Evolutionary conservation across 495 filamentous ascomycete genomes (phyloP).

Genomic region (Podospora bellae-mahoneyi): DNA sequence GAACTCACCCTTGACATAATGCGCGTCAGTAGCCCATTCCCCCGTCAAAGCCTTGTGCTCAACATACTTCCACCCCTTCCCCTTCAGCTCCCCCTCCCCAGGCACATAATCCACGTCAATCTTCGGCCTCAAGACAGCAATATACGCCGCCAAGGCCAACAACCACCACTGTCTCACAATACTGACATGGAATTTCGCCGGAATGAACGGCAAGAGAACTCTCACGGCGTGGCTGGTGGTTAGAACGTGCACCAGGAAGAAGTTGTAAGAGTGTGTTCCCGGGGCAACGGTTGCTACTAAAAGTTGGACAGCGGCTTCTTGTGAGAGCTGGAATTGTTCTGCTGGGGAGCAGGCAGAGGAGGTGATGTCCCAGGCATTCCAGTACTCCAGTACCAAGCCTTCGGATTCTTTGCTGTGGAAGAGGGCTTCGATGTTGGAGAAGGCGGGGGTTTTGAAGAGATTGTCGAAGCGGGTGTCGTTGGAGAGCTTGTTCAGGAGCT

Average conservation of each 20-base stretch:
- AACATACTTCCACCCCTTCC: slow-evolving; percentile 73
- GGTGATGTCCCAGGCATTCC: slow-evolving; percentile 74
- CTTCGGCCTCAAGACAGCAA: slow-evolving; percentile 66
- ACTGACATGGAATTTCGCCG: slow-evolving; percentile 63
- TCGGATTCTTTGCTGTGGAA: slow-evolving; percentile 59
- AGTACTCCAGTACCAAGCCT: slow-evolving; percentile 71
- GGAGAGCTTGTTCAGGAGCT: slow-evolving; percentile 62
- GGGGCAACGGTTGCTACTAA: slow-evolving; percentile 59
- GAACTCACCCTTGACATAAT: slow-evolving; percentile 69
- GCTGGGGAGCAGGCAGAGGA: slow-evolving; percentile 52
- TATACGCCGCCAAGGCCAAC: slow-evolving; percentile 71
- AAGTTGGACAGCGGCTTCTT: slow-evolving; percentile 69
- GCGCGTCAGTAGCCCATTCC: slow-evolving; percentile 63
- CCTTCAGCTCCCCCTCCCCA: slow-evolving; percentile 59
- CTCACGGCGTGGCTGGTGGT: slow-evolving; percentile 85
- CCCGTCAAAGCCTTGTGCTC: slow-evolving; percentile 64
- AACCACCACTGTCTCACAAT: slow-evolving; percentile 88
- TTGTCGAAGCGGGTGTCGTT: slow-evolving; percentile 54
- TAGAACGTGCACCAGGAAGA: slow-evolving; percentile 77
- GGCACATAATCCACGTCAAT: slow-evolving; percentile 64
- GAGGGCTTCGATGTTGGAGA: slow-evolving; percentile 61
- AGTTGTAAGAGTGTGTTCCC: slow-evolving; percentile 68
- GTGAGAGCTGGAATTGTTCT: slow-evolving; percentile 71
- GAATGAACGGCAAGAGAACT: slow-evolving; percentile 76
- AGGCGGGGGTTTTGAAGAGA: slow-evolving; percentile 56